A percentile compares a stretch with the other conserved stretches of the same genome.
phyloP scores from a whole-genome alignment of 73 alveolate genomes.

The Urostyla sp. region DNA sequence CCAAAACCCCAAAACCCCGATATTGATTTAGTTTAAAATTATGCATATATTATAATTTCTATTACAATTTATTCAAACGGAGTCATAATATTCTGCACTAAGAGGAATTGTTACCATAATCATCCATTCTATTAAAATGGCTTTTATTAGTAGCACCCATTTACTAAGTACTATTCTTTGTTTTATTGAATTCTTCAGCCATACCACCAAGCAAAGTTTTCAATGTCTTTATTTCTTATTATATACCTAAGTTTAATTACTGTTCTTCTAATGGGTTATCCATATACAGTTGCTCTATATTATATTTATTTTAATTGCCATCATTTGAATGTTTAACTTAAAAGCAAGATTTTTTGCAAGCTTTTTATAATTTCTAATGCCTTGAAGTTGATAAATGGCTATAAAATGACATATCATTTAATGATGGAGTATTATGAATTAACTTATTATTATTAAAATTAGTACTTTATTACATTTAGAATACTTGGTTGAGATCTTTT shows the following conservation, averaged over 20 bases:
- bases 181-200: background rate
- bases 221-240: slow-evolving; percentile 6
- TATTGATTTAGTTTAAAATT: too few species aligned
- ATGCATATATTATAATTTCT: too few species aligned
- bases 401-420: too few species aligned
- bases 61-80: too few species aligned
- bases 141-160: too few species aligned
- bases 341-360: slow-evolving; percentile 13
- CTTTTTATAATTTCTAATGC: slow-evolving; percentile 4
- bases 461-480: too few species aligned
- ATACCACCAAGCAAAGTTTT: slow-evolving; percentile 26
- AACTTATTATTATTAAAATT: background rate
- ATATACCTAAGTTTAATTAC: background rate
- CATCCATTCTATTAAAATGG: too few species aligned
- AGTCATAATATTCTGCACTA: too few species aligned
- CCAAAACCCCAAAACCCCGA: too few species aligned
- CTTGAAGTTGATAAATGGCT: slow-evolving; percentile 5
- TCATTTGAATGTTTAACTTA: slow-evolving; percentile 29
- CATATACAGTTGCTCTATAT: background rate
- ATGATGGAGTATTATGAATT: background rate
- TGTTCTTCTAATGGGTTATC: slow-evolving; percentile 15
- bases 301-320: background rate
- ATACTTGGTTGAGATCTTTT: too few species aligned
- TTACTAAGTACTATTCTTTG: background rate
- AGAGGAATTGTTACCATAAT: too few species aligned